Evolutionary conservation across 768 basidiomycete species (phyloP).

Genomic region (Mycena indigotica): DNA sequence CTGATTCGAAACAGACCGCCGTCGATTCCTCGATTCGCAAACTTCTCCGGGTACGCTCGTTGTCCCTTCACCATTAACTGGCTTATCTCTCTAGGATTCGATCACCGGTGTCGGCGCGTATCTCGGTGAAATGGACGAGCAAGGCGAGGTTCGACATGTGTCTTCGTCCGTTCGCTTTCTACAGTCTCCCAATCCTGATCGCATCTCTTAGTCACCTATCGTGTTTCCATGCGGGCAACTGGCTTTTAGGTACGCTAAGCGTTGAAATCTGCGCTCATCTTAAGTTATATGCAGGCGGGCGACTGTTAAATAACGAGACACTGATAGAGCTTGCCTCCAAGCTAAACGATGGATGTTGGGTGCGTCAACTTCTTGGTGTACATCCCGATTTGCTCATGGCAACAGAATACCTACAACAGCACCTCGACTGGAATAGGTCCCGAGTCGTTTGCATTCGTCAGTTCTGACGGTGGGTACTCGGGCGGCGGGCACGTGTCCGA

Average conservation of each 20-base stretch:
- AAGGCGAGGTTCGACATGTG: constrained; percentile 5
- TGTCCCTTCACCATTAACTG: not conserved
- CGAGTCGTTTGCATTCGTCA: constrained; percentile 46
- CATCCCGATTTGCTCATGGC: not conserved
- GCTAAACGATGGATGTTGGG: constrained; percentile 1
- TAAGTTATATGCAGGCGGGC: not conserved
- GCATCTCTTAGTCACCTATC: constrained; percentile 52
- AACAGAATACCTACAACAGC: not conserved
- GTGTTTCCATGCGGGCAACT: constrained; percentile 55
- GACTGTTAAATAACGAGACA: not conserved
- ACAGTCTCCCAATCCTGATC: constrained; percentile 25
- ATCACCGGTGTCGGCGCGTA: not conserved
- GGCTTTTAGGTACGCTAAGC: constrained; percentile 48
- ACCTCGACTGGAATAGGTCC: constrained; percentile 47
- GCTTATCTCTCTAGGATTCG: constrained; percentile 27
- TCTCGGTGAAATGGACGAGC: constrained; percentile 41
- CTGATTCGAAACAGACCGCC: not conserved
- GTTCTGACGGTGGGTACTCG: constrained; percentile 47
- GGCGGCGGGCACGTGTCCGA: constrained; percentile 26
- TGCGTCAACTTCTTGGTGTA: no score
- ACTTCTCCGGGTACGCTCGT: constrained; percentile 30
- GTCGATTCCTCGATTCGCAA: constrained; percentile 30
- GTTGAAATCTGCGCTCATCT: not conserved
- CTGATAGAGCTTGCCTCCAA: not conserved
- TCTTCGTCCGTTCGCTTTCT: not conserved